Conservation (phyloP, 2,329 filamentous ascomycete species). For the Trematosphaeria pertusa region DNA sequence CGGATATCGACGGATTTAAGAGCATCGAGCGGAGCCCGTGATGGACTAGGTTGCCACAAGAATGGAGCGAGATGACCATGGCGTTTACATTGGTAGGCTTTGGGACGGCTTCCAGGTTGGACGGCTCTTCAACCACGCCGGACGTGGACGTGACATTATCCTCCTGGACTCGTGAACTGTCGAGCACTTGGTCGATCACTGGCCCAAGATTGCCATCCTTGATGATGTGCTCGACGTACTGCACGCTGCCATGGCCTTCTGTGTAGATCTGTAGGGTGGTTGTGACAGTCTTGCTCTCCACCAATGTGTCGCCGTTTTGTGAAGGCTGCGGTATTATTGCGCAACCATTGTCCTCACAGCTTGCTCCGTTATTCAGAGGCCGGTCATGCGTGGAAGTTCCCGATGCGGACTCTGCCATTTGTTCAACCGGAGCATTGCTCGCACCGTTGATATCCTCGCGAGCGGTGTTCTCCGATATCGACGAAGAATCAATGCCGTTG, state of each 20-base stretch:
- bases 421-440: slow-evolving; percentile 18
- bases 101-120: slow-evolving; percentile 34
- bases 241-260: slow-evolving; percentile 72
- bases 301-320: background rate
- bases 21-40: slow-evolving; percentile 87
- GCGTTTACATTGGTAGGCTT: slow-evolving; percentile 55
- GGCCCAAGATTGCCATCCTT: slow-evolving; percentile 74
- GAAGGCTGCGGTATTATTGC: background rate
- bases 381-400: background rate
- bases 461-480: slow-evolving; percentile 22
- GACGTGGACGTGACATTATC: slow-evolving; percentile 32
- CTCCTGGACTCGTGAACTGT: slow-evolving; percentile 43
- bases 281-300: slow-evolving; percentile 27
- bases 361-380: slow-evolving; percentile 1
- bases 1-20: slow-evolving; percentile 81
- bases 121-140: slow-evolving; percentile 26
- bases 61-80: slow-evolving; percentile 95
- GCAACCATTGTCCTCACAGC: slow-evolving; percentile 25
- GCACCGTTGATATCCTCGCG: slow-evolving; percentile 26
- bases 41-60: slow-evolving; percentile 96
- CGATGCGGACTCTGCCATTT: background rate
- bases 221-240: slow-evolving; percentile 78
- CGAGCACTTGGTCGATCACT: slow-evolving; percentile 69
- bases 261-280: slow-evolving; percentile 53
- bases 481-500: no score